Evolutionary conservation across 2,329 filamentous ascomycete genomes (phyloP).

Genomic region (Clathrospora elynae): DNA sequence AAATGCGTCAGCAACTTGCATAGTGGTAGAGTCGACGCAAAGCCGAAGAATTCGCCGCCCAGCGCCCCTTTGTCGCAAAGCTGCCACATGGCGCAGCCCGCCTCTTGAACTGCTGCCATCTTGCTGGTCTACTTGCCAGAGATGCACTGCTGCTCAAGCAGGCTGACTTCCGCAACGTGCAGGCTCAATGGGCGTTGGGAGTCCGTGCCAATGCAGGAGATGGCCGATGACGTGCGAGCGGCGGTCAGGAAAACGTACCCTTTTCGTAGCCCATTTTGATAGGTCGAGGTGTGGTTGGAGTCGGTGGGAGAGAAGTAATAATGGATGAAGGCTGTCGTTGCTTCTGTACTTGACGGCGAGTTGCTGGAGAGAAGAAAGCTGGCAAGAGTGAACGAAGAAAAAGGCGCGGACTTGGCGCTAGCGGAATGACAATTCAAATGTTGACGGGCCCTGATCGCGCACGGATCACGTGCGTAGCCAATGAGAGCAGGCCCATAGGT

Average conservation of each 20-base stretch:
- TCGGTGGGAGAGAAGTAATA: slow-evolving; percentile 19
- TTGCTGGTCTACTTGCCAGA: background rate
- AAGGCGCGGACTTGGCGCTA: slow-evolving; percentile 23
- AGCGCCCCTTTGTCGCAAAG: slow-evolving; percentile 36
- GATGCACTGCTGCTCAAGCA: slow-evolving; percentile 10
- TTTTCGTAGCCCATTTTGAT: slow-evolving; percentile 50
- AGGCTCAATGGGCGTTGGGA: slow-evolving; percentile 32
- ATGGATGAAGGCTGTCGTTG: slow-evolving; percentile 20
- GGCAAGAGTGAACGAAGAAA: slow-evolving; percentile 31
- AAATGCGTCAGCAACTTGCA: slow-evolving; percentile 29
- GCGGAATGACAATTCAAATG: slow-evolving; percentile 19
- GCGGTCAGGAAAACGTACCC: slow-evolving; percentile 42
- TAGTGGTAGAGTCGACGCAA: slow-evolving; percentile 8
- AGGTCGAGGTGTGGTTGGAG: slow-evolving; percentile 22
- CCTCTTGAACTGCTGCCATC: slow-evolving; percentile 13
- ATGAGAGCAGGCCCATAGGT: slow-evolving; percentile 21
- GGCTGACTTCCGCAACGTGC: slow-evolving; percentile 18
- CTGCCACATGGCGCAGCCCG: slow-evolving; percentile 22
- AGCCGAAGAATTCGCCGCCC: slow-evolving; percentile 21
- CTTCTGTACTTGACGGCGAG: slow-evolving; percentile 16
- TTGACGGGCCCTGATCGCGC: slow-evolving; percentile 15
- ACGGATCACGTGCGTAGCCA: slow-evolving; percentile 15
- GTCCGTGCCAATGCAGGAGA: slow-evolving; percentile 25
- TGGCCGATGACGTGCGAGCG: slow-evolving; percentile 39
- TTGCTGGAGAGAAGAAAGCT: slow-evolving; percentile 32